phyloP scores from a whole-genome alignment of 768 basidiomycete species.

The Nidularia pulvinata region DNA sequence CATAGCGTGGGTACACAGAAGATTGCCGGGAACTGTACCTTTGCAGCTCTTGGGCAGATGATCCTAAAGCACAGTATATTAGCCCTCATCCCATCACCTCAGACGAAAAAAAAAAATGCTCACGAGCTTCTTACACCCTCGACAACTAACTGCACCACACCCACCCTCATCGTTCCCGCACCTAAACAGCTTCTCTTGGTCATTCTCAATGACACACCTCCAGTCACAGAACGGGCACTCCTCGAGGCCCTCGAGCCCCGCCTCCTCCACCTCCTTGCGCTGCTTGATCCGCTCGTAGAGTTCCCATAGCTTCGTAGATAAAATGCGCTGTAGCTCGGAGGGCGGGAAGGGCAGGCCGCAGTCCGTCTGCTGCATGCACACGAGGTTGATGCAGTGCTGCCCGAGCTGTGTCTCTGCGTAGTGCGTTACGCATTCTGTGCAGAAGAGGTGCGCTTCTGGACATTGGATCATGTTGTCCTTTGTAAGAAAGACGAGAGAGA shows the following conservation, averaged over 20 bases:
- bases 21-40: constrained; percentile 34
- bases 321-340: constrained; percentile 67
- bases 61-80: constrained; percentile 41
- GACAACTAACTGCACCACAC: constrained; percentile 78
- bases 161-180: constrained; percentile 63
- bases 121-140: constrained; percentile 75
- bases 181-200: constrained; percentile 63
- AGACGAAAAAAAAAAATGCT: constrained; percentile 16
- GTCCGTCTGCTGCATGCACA: constrained; percentile 84
- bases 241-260: constrained; percentile 78
- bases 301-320: constrained; percentile 63
- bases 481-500: neutral
- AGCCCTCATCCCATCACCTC: neutral
- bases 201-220: constrained; percentile 72
- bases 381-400: constrained; percentile 55
- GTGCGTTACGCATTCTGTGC: constrained; percentile 63
- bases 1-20: too few relatives aligned
- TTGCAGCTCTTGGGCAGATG: constrained; percentile 83
- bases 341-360: constrained; percentile 69
- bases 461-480: constrained; percentile 90
- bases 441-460: constrained; percentile 89
- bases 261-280: constrained; percentile 77
- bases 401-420: constrained; percentile 73
- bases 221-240: constrained; percentile 93
- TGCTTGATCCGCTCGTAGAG: constrained; percentile 78